Conservation (phyloP, 2,329 filamentous ascomycete species). For the Aaosphaeria arxii region DNA sequence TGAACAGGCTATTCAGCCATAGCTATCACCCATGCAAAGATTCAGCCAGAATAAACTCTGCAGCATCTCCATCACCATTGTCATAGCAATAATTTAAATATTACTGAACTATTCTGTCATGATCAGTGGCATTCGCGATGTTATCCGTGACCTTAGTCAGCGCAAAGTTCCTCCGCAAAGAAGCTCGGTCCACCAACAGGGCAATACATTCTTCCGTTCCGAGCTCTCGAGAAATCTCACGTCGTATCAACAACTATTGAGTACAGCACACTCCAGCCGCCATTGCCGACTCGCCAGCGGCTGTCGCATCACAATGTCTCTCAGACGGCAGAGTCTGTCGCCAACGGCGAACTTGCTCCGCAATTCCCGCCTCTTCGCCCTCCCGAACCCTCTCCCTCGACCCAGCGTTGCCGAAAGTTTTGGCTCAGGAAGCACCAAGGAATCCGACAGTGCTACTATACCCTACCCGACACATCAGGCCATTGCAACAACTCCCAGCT, state of each 20-base stretch:
- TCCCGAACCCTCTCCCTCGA: constrained; percentile 71
- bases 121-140: too few relatives aligned
- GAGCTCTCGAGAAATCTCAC: neutral
- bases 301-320: constrained; percentile 38
- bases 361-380: constrained; percentile 83
- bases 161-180: too few relatives aligned
- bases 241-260: neutral
- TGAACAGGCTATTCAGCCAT: too few relatives aligned
- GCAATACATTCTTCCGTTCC: neutral
- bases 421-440: constrained; percentile 49
- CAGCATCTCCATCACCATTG: too few relatives aligned
- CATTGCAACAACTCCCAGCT: constrained; percentile 72
- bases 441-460: constrained; percentile 70
- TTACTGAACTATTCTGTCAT: too few relatives aligned
- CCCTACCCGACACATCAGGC: constrained; percentile 79
- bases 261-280: constrained; percentile 25
- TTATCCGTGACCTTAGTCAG: too few relatives aligned
- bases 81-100: too few relatives aligned
- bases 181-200: too few relatives aligned
- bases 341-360: constrained; percentile 70
- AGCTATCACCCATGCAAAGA: too few relatives aligned
- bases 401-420: constrained; percentile 47
- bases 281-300: constrained; percentile 29
- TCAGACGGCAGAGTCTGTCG: constrained; percentile 43
- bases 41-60: too few relatives aligned